A percentile compares a stretch with the other conserved stretches of the same genome.
Conservation (phyloP, 768 basidiomycete genomes). For the Xerocomellus amylosporus region DNA sequence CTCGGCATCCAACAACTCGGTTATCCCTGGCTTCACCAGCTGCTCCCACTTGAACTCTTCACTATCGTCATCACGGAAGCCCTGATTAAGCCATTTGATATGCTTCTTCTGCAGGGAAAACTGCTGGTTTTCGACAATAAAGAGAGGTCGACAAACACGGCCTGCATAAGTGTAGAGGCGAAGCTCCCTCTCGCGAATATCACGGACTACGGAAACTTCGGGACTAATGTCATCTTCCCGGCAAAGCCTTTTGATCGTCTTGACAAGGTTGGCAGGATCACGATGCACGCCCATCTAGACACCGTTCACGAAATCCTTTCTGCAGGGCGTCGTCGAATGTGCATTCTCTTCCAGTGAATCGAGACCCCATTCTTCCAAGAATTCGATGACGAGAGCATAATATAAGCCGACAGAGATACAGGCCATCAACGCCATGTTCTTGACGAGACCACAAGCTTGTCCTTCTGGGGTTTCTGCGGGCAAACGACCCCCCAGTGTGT, state of each 20-base stretch:
- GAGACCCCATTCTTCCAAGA: conserved; percentile 97
- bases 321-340: conserved; percentile 75
- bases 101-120: conserved; percentile 82
- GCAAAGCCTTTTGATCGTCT: conserved; percentile 88
- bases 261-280: conserved; percentile 87
- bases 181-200: conserved; percentile 93
- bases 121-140: conserved; percentile 93
- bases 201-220: conserved; percentile 92
- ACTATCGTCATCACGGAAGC: conserved; percentile 52
- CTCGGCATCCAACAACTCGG: conserved; percentile 95
- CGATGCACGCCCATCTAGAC: conserved; percentile 99
- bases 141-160: conserved; percentile 96
- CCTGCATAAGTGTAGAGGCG: conserved; percentile 96
- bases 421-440: conserved; percentile 96
- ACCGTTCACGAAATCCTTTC: conserved; percentile 98
- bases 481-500: conserved; percentile 99
- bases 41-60: conserved; percentile 80
- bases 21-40: conserved; percentile 80
- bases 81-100: conserved; percentile 64
- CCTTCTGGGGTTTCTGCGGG: conserved; percentile 99
- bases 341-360: conserved; percentile 94
- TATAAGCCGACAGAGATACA: conserved; percentile 97
- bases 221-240: conserved; percentile 93
- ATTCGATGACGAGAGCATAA: conserved; percentile 95
- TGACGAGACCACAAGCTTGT: conserved; percentile 98